Evolutionary conservation across 1,284 basidiomycete genomes (phyloP), one percentile per base, ranked within the genome.

Genomic region (Cryptococcus depauperatus): DNA sequence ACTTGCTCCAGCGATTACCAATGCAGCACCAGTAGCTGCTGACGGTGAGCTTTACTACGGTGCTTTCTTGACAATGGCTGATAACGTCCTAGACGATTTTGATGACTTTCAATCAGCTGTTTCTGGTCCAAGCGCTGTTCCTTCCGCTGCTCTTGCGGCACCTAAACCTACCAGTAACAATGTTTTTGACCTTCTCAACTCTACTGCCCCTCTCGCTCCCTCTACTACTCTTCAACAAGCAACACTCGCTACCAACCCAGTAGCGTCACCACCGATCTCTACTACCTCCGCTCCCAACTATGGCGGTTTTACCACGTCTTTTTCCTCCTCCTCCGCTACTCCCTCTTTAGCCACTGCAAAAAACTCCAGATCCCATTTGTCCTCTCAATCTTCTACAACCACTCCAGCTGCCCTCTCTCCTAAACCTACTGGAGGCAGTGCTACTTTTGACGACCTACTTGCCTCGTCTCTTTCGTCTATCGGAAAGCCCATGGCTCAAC

Each of bases 371-470:
- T 26, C 47, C 28, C 21, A 43, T 25, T 16, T 35, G 23, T 33
- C 53, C 14, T 29, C 54, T 19, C 21, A 43, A 22, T 39, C 47
- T 13, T 22, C 50, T 16, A 43, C 41, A 27, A 35, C 47, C 21
- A 49, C 50, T 14, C 51, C 32, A 76, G 75, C 59, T 21, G 38
- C 48, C 35, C 16, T 41, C 9, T 40, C 50, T 3, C 35, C 55
- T 35, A 51, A 51, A 28, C 50, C 57, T 28, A 23, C 50, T 10
- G 35, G 47, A 5, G 37, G 51, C 28, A n/a, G n/a, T n/a, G n/a
- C n/a, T n/a, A 56, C 64, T 4, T 96, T 96, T 61, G 92, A 93
- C 57, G 91, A 96, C 64, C 71, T 96, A 49, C 96, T 88, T 86
- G 79, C 79, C 16, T 77, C 90, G 73, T 87, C 85, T 1, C 77